phyloP scores from a whole-genome alignment of 805 yeast genomes.

The Phaffomyces antillensis region DNA sequence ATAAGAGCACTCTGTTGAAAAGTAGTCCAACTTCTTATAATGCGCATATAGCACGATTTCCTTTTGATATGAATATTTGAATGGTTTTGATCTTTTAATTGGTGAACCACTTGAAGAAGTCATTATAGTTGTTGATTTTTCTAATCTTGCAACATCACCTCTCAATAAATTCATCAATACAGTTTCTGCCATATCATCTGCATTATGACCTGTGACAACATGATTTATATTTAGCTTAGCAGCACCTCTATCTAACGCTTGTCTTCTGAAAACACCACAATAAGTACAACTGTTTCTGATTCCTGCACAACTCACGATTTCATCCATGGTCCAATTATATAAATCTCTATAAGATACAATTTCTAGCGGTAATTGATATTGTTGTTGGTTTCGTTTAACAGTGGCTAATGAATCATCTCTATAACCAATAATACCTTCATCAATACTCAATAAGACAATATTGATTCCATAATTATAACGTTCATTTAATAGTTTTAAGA shows the following conservation, averaged over 20 bases:
- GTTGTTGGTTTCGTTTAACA: conserved; percentile 85
- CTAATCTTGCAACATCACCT: conserved; percentile 94
- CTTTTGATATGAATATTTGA: conserved; percentile 92
- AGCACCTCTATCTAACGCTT: conserved; percentile 95
- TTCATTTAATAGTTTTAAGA: conserved; percentile 81
- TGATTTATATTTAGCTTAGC: conserved; percentile 77
- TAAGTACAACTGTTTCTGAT: conserved; percentile 92
- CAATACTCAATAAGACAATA: conserved; percentile 77
- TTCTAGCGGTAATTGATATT: conserved; percentile 72
- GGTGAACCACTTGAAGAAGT: conserved; percentile 84
- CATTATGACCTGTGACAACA: conserved; percentile 97
- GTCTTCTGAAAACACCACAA: conserved; percentile 95
- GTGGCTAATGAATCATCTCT: conserved; percentile 96
- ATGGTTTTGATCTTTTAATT: conserved; percentile 89
- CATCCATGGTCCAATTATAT: conserved; percentile 98
- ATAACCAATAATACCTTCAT: conserved; percentile 96
- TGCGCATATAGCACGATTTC: conserved; percentile 97
- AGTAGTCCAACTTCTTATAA: conserved; percentile 89
- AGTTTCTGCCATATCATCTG: conserved; percentile 99
- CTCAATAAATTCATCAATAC: conserved; percentile 89
- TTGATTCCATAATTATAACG: conserved; percentile 83
- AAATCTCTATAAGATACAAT: conserved; percentile 82
- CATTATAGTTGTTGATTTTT: conserved; percentile 77
- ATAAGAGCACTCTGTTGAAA: conserved; percentile 95
- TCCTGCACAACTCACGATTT: conserved; percentile 91